A percentile compares a stretch with the other conserved stretches of the same genome.
Evolutionary conservation across 805 yeast species (phyloP).

Genomic region (Metschnikowia gruessii): DNA sequence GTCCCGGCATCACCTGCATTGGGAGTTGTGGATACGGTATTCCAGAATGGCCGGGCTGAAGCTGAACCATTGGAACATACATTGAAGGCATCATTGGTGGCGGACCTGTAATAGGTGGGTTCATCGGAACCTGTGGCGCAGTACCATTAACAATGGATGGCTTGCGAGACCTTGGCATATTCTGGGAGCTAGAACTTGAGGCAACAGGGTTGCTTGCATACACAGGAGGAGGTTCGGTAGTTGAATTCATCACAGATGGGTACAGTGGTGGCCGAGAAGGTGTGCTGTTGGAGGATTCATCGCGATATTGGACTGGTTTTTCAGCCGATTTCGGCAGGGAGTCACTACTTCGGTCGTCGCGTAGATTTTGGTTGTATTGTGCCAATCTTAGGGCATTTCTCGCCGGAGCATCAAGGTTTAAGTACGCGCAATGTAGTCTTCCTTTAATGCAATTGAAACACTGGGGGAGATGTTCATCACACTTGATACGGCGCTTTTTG

Average conservation of each 20-base stretch:
- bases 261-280: slow-evolving; percentile 1
- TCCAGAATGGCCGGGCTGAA: slow-evolving; percentile 3
- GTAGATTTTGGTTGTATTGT: slow-evolving; percentile 41
- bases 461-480: slow-evolving; percentile 61
- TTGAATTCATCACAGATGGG: background rate
- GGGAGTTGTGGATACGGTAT: slow-evolving; percentile 11
- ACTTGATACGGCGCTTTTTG: slow-evolving; percentile 58
- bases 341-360: slow-evolving; percentile 20
- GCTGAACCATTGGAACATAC: slow-evolving; percentile 8
- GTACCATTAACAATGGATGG: background rate
- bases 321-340: slow-evolving; percentile 1
- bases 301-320: background rate
- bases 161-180: background rate
- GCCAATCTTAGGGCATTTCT: slow-evolving; percentile 49
- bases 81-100: slow-evolving; percentile 3
- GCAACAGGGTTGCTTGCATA: background rate
- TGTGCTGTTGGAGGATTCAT: background rate
- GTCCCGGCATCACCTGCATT: slow-evolving; percentile 7
- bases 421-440: slow-evolving; percentile 48
- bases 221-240: background rate
- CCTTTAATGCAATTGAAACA: slow-evolving; percentile 55
- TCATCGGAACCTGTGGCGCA: background rate
- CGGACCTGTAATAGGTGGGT: slow-evolving; percentile 3
- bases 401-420: slow-evolving; percentile 46
- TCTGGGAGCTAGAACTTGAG: background rate